Evolutionary conservation across 257 asterid genomes (phyloP), one percentile per base, ranked within the genome.

Genomic region (Vinca minor): DNA sequence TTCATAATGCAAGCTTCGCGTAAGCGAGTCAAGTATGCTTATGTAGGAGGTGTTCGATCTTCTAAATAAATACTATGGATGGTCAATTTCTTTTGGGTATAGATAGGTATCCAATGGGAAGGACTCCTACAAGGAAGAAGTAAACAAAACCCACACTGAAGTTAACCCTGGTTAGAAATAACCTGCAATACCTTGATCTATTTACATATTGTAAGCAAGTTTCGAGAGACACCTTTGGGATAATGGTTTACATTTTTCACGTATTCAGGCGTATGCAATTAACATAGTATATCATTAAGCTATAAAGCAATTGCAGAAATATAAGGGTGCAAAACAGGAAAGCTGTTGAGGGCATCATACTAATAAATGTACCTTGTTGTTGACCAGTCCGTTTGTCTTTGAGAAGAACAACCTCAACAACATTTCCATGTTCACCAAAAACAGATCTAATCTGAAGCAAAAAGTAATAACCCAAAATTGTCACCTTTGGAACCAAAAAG

Each of bases 361-460:
- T 56, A n/a, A n/a, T n/a, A n/a, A n/a, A 15, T 73, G 55, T 82
- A 87, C 96, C 98, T 79, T 78, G 91, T 77, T 81, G 91, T 28
- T 81, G 54, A 69, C 93, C 96, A 23, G 83, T 82, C 77, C 77
- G 8, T 78, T 89, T 92, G 74, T 89, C 96, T 83, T 61, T 81
- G 78, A 89, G 80, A 77, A 84, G 79, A 73, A 89, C 79, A 78
- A 87, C 74, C 84, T 92, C 98, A 36, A 85, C 15, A 50, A 89
- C 78, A 35, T 81, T 76, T 56, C 96, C 98, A 54, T 68, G 69
- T 66, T 85, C 95, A 63, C 86, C 85, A 61, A 89, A 92, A 59
- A 82, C 76, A 38, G 75, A 42, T 41, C 77, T 71, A 70, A 92
- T 72, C 83, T 81, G 77, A 63, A 36, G 45, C 38, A n/a, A n/a